phyloP scores from a whole-genome alignment of 1,284 basidiomycete species.

The Marasmius tenuissimus region DNA sequence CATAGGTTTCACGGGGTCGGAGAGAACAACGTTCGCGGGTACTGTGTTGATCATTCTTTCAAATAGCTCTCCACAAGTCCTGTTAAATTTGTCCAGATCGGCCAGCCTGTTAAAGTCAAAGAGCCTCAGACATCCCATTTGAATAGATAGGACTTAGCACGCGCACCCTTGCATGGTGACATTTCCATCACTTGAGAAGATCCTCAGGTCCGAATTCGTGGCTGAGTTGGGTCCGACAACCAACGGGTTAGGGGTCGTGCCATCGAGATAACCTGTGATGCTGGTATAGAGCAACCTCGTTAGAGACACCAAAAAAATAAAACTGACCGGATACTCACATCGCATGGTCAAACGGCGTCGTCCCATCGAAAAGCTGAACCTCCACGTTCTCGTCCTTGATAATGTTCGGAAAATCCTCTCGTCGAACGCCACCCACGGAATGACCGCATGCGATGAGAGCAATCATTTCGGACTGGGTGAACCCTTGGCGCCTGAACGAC shows the following conservation, averaged over 20 bases:
- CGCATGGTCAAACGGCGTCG: slow-evolving; percentile 22
- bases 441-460: slow-evolving; percentile 32
- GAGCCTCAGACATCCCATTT: not conserved
- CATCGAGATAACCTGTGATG: slow-evolving; percentile 10
- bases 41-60: slow-evolving; percentile 26
- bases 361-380: slow-evolving; percentile 19
- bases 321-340: slow-evolving; percentile 17
- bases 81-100: not conserved
- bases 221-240: slow-evolving; percentile 10
- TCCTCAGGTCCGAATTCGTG: slow-evolving; percentile 7
- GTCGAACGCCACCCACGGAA: slow-evolving; percentile 31
- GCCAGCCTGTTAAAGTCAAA: not conserved
- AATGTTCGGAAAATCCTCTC: slow-evolving; percentile 28
- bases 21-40: slow-evolving; percentile 17
- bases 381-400: slow-evolving; percentile 11
- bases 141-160: not conserved
- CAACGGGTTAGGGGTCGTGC: slow-evolving; percentile 7
- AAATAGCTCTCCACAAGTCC: slow-evolving; percentile 18
- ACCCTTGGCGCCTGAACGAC: slow-evolving; percentile 27
- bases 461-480: slow-evolving; percentile 31
- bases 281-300: not conserved
- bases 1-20: slow-evolving; percentile 17
- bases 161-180: slow-evolving; percentile 9
- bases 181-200: slow-evolving; percentile 13
- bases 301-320: not conserved